Evolutionary conservation across 805 yeast genomes (phyloP).

Genomic region (Saturnispora ahearnii): DNA sequence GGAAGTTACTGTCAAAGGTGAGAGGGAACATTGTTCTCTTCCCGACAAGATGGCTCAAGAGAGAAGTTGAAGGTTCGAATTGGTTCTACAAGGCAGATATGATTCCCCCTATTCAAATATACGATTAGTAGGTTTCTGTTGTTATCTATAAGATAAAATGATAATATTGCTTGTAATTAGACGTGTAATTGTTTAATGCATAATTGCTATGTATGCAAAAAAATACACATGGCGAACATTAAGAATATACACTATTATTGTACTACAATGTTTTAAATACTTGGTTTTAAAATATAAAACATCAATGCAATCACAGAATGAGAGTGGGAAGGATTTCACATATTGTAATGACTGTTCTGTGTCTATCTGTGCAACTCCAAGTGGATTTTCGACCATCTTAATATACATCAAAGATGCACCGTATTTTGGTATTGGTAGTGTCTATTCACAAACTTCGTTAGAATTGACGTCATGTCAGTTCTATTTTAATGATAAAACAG

Average conservation of each 20-base stretch:
- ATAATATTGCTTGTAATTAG: no score
- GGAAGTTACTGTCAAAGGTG: conserved; percentile 56
- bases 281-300: background rate
- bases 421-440: conserved; percentile 13
- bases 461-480: conserved; percentile 11
- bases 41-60: conserved; percentile 83
- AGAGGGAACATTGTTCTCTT: conserved; percentile 87
- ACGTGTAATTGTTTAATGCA: no score
- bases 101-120: conserved; percentile 91
- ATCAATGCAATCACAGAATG: background rate
- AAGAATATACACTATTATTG: no score
- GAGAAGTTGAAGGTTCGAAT: conserved; percentile 82
- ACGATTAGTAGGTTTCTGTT: conserved; percentile 38
- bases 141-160: no score
- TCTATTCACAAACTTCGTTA: conserved; percentile 5
- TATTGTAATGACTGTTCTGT: conserved; percentile 13
- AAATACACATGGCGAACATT: no score
- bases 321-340: conserved; percentile 7
- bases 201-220: no score
- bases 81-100: conserved; percentile 95
- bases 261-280: no score
- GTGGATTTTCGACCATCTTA: conserved; percentile 13
- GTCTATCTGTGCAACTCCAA: conserved; percentile 8
- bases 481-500: conserved; percentile 13
- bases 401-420: conserved; percentile 12